Evolutionary conservation across 176 grass and related monocot genomes (phyloP).

Genomic region (Musa schizocarpa): DNA sequence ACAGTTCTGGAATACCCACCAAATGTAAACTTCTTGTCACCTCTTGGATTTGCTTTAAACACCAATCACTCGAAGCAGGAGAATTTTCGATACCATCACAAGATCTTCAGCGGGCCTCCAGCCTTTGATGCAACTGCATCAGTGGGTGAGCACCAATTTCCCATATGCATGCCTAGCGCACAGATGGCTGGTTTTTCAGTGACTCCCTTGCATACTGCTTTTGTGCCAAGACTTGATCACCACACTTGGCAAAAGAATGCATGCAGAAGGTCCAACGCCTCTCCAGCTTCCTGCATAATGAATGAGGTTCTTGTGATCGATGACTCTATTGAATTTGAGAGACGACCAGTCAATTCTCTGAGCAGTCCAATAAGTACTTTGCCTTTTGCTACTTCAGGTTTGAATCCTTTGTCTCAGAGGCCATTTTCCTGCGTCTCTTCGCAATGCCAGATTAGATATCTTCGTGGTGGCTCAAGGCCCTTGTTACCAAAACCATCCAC

Average conservation of each 20-base stretch:
- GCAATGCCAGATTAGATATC: constrained; percentile 33
- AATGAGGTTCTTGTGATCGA: constrained; percentile 67
- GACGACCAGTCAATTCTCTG: constrained; percentile 27
- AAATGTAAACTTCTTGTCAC: constrained; percentile 31
- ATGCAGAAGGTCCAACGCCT: constrained; percentile 27
- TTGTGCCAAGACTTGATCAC: constrained; percentile 20
- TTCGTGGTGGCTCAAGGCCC: constrained; percentile 34
- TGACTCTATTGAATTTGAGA: constrained; percentile 44
- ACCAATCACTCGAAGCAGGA: constrained; percentile 23
- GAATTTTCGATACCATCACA: background rate
- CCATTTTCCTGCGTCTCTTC: constrained; percentile 54
- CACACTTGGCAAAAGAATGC: constrained; percentile 29
- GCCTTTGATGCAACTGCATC: constrained; percentile 32
- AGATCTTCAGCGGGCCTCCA: constrained; percentile 23
- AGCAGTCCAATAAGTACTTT: constrained; percentile 26
- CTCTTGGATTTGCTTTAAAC: constrained; percentile 28
- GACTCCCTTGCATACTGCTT: constrained; percentile 30
- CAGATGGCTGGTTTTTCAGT: constrained; percentile 28
- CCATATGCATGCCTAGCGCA: background rate
- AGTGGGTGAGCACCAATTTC: constrained; percentile 27
- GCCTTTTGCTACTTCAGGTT: constrained; percentile 25
- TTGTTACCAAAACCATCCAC: constrained; percentile 26
- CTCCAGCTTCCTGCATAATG: constrained; percentile 36
- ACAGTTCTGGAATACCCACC: constrained; percentile 35
- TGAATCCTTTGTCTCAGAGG: constrained; percentile 25